A percentile compares a stretch with the other conserved stretches of the same genome.
Evolutionary conservation across 768 basidiomycete genomes (phyloP).

Genomic region (Peribolospora kevripleyi): DNA sequence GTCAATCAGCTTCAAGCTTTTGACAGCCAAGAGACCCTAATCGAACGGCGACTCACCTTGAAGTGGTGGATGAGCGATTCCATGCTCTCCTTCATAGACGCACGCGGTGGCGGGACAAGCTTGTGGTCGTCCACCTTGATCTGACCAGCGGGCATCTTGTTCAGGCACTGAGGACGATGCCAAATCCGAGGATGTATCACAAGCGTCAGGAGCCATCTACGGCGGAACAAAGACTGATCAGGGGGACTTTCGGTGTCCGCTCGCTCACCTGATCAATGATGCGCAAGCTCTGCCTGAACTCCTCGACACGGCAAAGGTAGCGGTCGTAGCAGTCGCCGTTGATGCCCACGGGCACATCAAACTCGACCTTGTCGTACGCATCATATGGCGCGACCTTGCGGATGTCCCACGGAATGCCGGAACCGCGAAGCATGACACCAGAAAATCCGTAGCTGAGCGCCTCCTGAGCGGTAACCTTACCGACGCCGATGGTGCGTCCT

Average conservation of each 20-base stretch:
- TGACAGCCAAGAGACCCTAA: not conserved
- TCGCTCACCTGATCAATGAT: constrained; percentile 48
- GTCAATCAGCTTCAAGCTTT: not conserved
- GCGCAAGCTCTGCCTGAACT: constrained; percentile 79
- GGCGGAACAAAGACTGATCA: constrained; percentile 5
- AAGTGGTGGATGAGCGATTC: constrained; percentile 95
- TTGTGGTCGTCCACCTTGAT: constrained; percentile 95
- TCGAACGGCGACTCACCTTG: constrained; percentile 33
- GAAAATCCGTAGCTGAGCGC: constrained; percentile 81
- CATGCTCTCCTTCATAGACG: constrained; percentile 99
- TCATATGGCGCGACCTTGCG: constrained; percentile 76
- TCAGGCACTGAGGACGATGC: constrained; percentile 40
- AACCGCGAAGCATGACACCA: constrained; percentile 88
- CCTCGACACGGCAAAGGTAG: constrained; percentile 89
- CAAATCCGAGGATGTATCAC: not conserved
- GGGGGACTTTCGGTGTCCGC: too few species aligned
- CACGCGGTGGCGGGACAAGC: constrained; percentile 81
- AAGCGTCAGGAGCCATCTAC: not conserved
- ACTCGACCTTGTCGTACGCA: constrained; percentile 92
- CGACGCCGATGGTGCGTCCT: constrained; percentile 70
- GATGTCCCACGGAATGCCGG: constrained; percentile 84
- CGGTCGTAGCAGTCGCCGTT: constrained; percentile 88
- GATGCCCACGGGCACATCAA: constrained; percentile 84
- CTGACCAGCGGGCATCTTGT: constrained; percentile 84
- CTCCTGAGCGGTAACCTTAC: constrained; percentile 70